Evolutionary conservation across 2,329 filamentous ascomycete genomes (phyloP).

Genomic region (Paraconiothyrium sp.): DNA sequence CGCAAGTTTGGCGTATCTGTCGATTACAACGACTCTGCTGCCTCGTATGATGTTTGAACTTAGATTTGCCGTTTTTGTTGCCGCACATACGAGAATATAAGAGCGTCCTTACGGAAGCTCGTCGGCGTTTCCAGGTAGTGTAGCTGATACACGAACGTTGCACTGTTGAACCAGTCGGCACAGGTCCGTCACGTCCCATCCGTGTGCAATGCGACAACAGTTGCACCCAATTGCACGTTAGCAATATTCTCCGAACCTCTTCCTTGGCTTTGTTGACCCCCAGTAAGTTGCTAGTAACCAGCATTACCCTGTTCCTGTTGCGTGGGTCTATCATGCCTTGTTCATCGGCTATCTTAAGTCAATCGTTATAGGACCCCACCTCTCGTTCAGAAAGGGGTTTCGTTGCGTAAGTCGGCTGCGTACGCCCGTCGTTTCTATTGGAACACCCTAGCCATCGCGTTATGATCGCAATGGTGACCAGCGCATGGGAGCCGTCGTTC

Average conservation of each 20-base stretch:
- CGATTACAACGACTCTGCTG: no score
- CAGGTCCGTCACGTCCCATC: neutral
- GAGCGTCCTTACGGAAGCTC: neutral
- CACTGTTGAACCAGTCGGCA: neutral
- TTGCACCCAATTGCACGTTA: neutral
- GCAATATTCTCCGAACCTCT: neutral
- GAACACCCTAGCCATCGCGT: neutral
- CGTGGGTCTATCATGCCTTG: neutral
- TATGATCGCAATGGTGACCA: neutral
- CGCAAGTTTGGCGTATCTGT: no score
- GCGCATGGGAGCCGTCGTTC: slow-evolving; percentile 7
- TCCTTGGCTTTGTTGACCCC: neutral
- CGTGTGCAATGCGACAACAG: neutral
- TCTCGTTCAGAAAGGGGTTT: slow-evolving; percentile 2
- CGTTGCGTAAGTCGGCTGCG: neutral
- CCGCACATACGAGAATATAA: neutral
- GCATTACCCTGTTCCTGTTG: neutral
- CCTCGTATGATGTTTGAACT: no score
- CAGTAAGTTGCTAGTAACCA: neutral
- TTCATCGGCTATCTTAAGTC: neutral
- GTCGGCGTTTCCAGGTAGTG: neutral
- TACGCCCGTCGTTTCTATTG: neutral
- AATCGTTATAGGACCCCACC: neutral
- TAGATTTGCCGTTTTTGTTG: neutral
- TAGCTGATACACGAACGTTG: neutral